A percentile compares a stretch with the other conserved stretches of the same genome.
Evolutionary conservation across 345 rosid genomes (phyloP).

Genomic region (Luvunga scandens): DNA sequence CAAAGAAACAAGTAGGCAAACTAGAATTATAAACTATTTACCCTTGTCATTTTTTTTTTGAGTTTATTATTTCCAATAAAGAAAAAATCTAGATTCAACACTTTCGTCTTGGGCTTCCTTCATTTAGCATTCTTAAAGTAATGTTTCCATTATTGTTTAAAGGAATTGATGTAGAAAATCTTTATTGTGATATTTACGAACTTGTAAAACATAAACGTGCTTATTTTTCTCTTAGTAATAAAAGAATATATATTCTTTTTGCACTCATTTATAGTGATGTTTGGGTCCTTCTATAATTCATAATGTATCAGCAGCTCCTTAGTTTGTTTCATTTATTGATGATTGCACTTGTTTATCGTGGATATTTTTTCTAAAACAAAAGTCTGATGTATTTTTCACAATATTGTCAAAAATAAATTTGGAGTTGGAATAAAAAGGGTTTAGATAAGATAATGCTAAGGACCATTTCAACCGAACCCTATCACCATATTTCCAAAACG

Average conservation of each 20-base stretch:
- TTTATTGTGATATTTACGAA: slow-evolving; percentile 11
- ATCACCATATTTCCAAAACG: background rate
- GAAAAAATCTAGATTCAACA: background rate
- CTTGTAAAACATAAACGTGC: background rate
- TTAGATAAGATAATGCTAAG: background rate
- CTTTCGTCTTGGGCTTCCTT: background rate
- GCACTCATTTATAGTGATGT: too few species aligned
- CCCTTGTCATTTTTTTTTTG: too few species aligned
- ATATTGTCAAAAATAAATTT: background rate
- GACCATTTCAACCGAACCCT: background rate
- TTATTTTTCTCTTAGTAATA: background rate
- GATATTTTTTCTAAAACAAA: background rate
- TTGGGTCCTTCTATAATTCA: background rate
- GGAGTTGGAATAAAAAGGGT: background rate
- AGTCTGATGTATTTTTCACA: background rate
- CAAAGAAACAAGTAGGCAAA: too few species aligned
- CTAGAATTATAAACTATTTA: too few species aligned
- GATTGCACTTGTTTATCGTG: background rate
- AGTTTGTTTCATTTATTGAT: background rate
- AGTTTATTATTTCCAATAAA: too few species aligned
- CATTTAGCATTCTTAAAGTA: background rate
- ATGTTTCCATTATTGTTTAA: background rate
- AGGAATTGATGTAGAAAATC: background rate
- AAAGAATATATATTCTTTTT: background rate
- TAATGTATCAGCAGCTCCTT: background rate